These are phyloP conservation scores for Hypoxylon intermedium DNA, from an alignment of 495 filamentous ascomycete species.

Conservation along the genomic window DNA sequence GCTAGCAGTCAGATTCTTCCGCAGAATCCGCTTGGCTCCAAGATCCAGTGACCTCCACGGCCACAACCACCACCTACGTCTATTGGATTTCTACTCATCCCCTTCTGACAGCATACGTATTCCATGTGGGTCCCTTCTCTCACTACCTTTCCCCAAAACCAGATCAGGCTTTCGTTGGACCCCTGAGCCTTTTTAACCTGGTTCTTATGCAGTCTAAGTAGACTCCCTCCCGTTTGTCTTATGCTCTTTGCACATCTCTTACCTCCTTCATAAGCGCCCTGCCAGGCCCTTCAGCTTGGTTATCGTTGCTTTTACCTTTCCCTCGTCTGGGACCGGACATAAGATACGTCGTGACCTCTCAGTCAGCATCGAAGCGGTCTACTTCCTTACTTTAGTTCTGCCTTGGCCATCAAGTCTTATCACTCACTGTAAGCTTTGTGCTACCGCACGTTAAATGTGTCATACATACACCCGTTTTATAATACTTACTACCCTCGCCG, in stretches of 20 bases:
- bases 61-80: conserved; percentile 19
- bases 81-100: conserved; percentile 21
- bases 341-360: conserved; percentile 25
- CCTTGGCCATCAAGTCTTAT: conserved; percentile 10
- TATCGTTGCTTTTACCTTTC: conserved; percentile 31
- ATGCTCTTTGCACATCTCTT: conserved; percentile 28
- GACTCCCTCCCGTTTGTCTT: conserved; percentile 35
- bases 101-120: conserved; percentile 32
- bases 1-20: conserved; percentile 20
- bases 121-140: conserved; percentile 33
- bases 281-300: conserved; percentile 17
- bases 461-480: conserved; percentile 31
- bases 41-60: conserved; percentile 20
- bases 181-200: conserved; percentile 40
- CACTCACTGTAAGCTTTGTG: conserved; percentile 34
- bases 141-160: conserved; percentile 28
- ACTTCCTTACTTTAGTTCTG: conserved; percentile 26
- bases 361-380: conserved; percentile 27
- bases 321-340: conserved; percentile 27
- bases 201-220: conserved; percentile 33
- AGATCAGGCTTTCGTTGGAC: conserved; percentile 40
- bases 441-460: conserved; percentile 25
- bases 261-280: conserved; percentile 34
- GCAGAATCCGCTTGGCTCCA: conserved; percentile 13
- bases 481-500: conserved; percentile 35